Conservation (phyloP, 768 basidiomycete genomes). For the Galerina marginata region DNA sequence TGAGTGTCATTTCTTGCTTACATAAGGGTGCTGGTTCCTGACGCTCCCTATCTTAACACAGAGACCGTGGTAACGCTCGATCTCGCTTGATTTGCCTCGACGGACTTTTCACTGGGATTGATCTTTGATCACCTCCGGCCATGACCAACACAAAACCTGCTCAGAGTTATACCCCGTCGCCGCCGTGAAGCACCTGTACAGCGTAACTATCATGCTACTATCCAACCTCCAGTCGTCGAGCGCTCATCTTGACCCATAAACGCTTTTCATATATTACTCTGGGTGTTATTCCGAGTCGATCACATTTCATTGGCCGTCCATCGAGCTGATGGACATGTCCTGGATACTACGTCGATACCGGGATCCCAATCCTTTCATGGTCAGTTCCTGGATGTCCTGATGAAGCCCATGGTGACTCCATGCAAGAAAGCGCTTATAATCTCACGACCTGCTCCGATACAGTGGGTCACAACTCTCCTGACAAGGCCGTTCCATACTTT, state of each 20-base stretch:
- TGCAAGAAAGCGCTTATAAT: neutral
- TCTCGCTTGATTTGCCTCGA: no score
- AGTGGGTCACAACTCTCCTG: neutral
- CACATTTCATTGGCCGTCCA: neutral
- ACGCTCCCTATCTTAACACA: no score
- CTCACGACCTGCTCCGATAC: conserved; percentile 15
- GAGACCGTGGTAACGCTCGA: no score
- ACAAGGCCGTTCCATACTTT: conserved; percentile 3
- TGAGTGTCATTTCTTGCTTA: no score
- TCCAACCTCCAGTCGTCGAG: neutral
- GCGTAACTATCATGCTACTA: no score
- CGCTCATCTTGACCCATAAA: no score
- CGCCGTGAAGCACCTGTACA: no score
- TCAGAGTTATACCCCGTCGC: no score
- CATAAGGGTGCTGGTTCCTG: no score
- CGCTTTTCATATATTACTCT: neutral
- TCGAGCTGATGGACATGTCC: neutral
- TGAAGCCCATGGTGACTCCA: neutral
- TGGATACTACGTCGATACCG: neutral
- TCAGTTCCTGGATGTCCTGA: neutral
- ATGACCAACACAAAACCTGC: no score
- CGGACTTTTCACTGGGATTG: no score
- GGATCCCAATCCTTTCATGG: neutral
- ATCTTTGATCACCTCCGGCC: neutral
- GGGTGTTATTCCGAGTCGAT: neutral